These are phyloP conservation scores for Oryza glumipatula DNA, from an alignment of 176 grass and related monocot species.

Conservation along the genomic window DNA sequence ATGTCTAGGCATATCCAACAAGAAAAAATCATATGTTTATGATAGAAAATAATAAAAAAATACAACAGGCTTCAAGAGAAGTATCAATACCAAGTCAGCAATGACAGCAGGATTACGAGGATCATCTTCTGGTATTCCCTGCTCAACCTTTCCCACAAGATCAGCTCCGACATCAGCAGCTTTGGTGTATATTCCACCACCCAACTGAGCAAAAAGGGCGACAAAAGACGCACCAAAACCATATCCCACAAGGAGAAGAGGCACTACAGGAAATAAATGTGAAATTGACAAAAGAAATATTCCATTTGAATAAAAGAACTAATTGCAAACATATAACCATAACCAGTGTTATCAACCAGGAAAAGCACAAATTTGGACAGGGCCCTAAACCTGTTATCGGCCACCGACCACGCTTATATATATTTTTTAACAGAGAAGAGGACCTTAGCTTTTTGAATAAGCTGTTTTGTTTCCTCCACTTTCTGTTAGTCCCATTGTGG, in stretches of 20 bases:
- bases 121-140: slow-evolving; percentile 99
- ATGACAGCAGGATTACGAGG: slow-evolving; percentile 99
- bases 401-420: neutral
- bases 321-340: slow-evolving; percentile 11
- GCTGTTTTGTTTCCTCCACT: slow-evolving; percentile 6
- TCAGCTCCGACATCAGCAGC: slow-evolving; percentile 99
- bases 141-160: slow-evolving; percentile 97
- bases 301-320: slow-evolving; percentile 16
- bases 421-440: neutral
- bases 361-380: neutral
- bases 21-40: slow-evolving; percentile 28
- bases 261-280: slow-evolving; percentile 71
- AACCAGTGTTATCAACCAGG: slow-evolving; percentile 15
- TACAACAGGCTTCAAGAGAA: slow-evolving; percentile 33
- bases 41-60: slow-evolving; percentile 2
- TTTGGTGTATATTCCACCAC: slow-evolving; percentile 98
- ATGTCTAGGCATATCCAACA: slow-evolving; percentile 16
- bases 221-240: slow-evolving; percentile 99
- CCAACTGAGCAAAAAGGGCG: slow-evolving; percentile 98
- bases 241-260: slow-evolving; percentile 99
- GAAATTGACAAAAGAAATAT: slow-evolving; percentile 29
- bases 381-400: neutral
- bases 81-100: slow-evolving; percentile 89
- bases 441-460: slow-evolving; percentile 1
- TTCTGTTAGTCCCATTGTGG: neutral